phyloP scores from a whole-genome alignment of 805 yeast species.

The Clavispora santaluciae region DNA sequence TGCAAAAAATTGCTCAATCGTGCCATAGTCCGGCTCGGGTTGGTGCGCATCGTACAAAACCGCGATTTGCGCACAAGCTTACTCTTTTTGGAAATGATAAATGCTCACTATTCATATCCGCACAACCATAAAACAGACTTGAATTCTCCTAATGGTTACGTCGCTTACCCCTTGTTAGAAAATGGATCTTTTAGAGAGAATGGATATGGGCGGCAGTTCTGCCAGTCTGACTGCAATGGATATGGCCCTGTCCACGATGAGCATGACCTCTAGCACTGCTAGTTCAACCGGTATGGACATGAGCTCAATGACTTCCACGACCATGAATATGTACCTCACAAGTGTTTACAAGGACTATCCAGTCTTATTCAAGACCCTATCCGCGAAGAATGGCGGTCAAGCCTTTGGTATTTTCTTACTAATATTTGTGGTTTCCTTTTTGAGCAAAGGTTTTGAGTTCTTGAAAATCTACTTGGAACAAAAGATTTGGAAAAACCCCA shows the following conservation, averaged over 20 bases:
- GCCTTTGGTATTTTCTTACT: slow-evolving; percentile 73
- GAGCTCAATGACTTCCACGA: slow-evolving; percentile 18
- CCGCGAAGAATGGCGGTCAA: slow-evolving; percentile 50
- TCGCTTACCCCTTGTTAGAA: neutral
- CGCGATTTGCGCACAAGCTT: neutral
- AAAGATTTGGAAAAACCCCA: slow-evolving; percentile 51
- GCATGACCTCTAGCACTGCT: slow-evolving; percentile 5
- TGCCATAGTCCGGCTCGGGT: neutral
- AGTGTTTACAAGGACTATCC: slow-evolving; percentile 50
- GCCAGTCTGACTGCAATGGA: slow-evolving; percentile 5
- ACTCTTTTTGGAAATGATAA: slow-evolving; percentile 5
- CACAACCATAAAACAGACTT: neutral
- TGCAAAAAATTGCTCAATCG: neutral
- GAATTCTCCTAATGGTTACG: neutral
- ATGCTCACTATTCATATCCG: slow-evolving; percentile 6
- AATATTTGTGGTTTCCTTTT: slow-evolving; percentile 54
- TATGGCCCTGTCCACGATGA: slow-evolving; percentile 6
- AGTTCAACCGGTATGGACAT: slow-evolving; percentile 12
- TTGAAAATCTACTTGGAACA: slow-evolving; percentile 62
- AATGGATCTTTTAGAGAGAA: neutral
- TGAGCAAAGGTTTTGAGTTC: slow-evolving; percentile 57
- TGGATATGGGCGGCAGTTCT: slow-evolving; percentile 8
- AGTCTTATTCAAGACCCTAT: slow-evolving; percentile 52
- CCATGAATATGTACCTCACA: slow-evolving; percentile 58
- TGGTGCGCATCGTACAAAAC: neutral